Percentiles rank a stretch among this genome's conserved stretches.
These are phyloP conservation scores for Apiospora phragmitis DNA, from an alignment of 2,329 filamentous ascomycete genomes.

Conservation along the genomic window DNA sequence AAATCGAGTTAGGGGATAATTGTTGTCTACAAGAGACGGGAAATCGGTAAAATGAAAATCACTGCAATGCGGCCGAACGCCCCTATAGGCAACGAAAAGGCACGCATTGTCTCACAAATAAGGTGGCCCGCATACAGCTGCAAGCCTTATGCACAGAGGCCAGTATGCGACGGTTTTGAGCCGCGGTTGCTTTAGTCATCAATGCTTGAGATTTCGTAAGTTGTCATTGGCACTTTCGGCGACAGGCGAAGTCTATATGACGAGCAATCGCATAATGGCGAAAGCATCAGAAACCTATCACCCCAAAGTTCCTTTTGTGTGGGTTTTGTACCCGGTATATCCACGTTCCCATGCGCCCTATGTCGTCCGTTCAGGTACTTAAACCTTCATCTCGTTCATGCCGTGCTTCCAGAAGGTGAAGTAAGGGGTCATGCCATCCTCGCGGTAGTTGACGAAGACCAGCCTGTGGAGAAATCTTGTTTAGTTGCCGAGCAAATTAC, in stretches of 20 bases:
- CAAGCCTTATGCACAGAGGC: not conserved
- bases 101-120: not conserved
- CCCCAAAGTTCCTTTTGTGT: slow-evolving; percentile 5
- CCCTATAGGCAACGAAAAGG: not conserved
- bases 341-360: not conserved
- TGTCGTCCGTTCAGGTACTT: slow-evolving; percentile 32
- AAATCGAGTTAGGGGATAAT: no score
- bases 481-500: slow-evolving; percentile 7
- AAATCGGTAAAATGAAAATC: no score
- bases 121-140: not conserved
- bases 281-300: not conserved
- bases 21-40: no score
- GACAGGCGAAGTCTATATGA: slow-evolving; percentile 14
- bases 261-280: slow-evolving; percentile 9
- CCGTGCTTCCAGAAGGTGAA: slow-evolving; percentile 96
- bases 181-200: not conserved
- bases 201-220: slow-evolving; percentile 8
- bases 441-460: slow-evolving; percentile 94
- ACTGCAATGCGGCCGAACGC: no score
- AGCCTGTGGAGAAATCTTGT: slow-evolving; percentile 55
- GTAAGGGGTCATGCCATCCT: slow-evolving; percentile 90
- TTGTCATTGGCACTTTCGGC: slow-evolving; percentile 4
- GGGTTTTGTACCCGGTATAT: not conserved
- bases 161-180: not conserved
- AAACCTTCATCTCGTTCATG: slow-evolving; percentile 87